Base-by-base conservation (phyloP, 1,284 basidiomycete genomes). In the Cryptococcus sp. region DNA sequence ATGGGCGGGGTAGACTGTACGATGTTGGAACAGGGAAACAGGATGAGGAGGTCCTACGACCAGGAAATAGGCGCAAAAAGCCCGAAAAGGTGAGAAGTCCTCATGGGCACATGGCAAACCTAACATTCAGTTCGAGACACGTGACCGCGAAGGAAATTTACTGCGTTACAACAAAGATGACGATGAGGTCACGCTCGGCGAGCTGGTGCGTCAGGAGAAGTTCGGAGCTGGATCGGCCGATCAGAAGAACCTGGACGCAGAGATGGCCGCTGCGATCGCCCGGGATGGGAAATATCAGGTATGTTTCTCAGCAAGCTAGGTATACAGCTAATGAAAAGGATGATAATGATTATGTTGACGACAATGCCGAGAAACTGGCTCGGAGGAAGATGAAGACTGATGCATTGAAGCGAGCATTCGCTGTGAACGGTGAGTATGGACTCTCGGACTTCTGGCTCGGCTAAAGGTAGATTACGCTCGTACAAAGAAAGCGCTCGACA, bases 391-490 rank as follows among this genome's bases (percentile, higher is more conserved):
- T 96, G 88, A 88, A 91, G 54, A 85, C 85, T 11, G 96, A 98
- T 69, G 90, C 88, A 22, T 88, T 96, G 84, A 98, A 94, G 75
- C 82, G 94, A 34, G 88, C 92, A 60, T 99, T 98, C 72, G 96
- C 96, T 14, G 90, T 98, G 64, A 85, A 97, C 54, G 91, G 91
- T 90, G 58, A 42, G 80, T 69, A 16, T 34, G 32, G n/a, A n/a
- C n/a, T n/a, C n/a, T n/a, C n/a, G n/a, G n/a, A n/a, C n/a, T 39
- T 14, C 36, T 7, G 14, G 36, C 14, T 4, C 7, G 14, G 36
- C 16, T 39, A 14, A 39, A 7, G 25, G 22, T 48, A 91, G 94
- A 98, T 73, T 98, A 91, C 75, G 93, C 92, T 52, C 83, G 85
- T 45, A 98, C 96, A 0, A 91, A 96, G 77, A 88, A 88, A 66